These are phyloP conservation scores for Multifurca ochricompacta DNA, from an alignment of 768 basidiomycete genomes.

Conservation along the genomic window DNA sequence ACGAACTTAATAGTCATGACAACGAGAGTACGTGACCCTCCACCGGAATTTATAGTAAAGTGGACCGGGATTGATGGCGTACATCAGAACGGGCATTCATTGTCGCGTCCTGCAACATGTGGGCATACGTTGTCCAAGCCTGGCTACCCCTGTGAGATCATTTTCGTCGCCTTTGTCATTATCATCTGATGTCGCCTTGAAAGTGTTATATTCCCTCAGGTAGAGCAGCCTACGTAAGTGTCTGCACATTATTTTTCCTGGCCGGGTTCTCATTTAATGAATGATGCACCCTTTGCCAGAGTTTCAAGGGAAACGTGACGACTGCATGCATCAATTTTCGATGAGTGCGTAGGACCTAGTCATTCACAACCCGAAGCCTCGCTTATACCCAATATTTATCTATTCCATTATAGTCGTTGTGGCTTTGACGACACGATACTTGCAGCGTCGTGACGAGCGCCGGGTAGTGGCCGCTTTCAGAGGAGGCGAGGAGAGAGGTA, in stretches of 20 bases:
- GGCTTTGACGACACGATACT: neutral
- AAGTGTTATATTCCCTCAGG: constrained; percentile 33
- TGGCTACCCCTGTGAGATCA: constrained; percentile 33
- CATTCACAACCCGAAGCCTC: no score
- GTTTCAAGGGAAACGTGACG: constrained; percentile 30
- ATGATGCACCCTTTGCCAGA: constrained; percentile 22
- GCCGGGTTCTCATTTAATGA: neutral
- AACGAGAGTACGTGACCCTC: constrained; percentile 28
- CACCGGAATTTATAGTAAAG: neutral
- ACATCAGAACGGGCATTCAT: constrained; percentile 33
- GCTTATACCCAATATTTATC: neutral
- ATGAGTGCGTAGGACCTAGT: constrained; percentile 25
- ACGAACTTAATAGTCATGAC: constrained; percentile 31
- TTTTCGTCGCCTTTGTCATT: neutral
- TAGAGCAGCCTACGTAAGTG: constrained; percentile 30
- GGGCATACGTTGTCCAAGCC: constrained; percentile 30
- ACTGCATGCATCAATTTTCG: constrained; percentile 28
- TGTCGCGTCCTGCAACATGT: constrained; percentile 32
- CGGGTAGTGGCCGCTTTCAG: no score
- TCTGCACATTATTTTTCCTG: neutral
- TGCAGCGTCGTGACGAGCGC: constrained; percentile 7
- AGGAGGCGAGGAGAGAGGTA: neutral
- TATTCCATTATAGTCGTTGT: neutral
- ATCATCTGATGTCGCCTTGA: no score
- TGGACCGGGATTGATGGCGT: neutral